Evolutionary conservation across 495 filamentous ascomycete species (phyloP), one percentile per base, ranked within the genome.

Genomic region (Aspergillus hancockii): DNA sequence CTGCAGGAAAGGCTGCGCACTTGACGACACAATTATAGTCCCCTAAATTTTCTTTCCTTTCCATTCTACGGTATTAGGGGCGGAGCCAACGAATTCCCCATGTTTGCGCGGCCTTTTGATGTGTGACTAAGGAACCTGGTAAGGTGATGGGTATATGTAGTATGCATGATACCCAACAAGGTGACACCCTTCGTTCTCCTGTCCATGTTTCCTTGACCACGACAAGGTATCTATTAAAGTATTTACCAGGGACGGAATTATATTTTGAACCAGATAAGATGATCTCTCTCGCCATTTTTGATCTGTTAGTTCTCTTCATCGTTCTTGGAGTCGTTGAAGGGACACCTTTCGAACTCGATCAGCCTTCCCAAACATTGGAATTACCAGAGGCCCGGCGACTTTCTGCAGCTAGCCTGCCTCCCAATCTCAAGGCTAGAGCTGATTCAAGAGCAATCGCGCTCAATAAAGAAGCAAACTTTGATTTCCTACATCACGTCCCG

Each of bases 341-440:
- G n/a, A 53, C 23, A 8, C 47, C 19, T 9, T 36, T 40, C 0
- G 36, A 19, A 13, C 31, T 50, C 14, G 25, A 54, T 25, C 50
- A 49, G 21, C 30, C 9, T 38, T 12, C 13, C 12, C 21, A 50
- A 8, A 21, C 43, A 19, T 40, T 32, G 3, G 40, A 14, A 36
- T 57, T 54, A 28, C 59, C 54, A 1, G 13, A 57, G 10, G 22
- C 59, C 8, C 49, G 31, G 4, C 53, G 47, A 13, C 59, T 61
- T 22, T 45, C 34, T 57, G 59, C 59, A 41, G 59, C 53, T 19
- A 53, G 16, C 18, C 51, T 30, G n/a, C 23, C 59, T 4, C 28
- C 49, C 30, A 52, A 38, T 21, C 28, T 61, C 30, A 56, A 47
- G 9, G 47, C 47, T 8, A 23, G 59, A 47, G 30, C 19, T 21